These are phyloP conservation scores for Rhodotorula sp. DNA, from an alignment of 1,284 basidiomycete genomes.

Conservation along the genomic window DNA sequence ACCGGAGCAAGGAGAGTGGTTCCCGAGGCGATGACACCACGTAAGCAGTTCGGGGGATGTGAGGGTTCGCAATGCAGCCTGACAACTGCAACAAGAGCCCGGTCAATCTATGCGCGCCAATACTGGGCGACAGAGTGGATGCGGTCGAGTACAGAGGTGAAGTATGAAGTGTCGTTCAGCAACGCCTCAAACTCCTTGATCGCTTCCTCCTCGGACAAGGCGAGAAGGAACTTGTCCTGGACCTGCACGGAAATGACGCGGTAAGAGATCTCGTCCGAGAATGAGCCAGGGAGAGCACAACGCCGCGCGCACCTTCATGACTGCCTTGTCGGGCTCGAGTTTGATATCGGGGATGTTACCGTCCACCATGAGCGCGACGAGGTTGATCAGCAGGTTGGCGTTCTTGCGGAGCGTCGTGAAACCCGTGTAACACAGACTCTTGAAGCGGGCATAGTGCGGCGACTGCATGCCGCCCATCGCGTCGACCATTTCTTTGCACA, in stretches of 20 bases:
- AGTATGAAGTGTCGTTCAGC: constrained; percentile 91
- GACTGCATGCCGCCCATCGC: constrained; percentile 97
- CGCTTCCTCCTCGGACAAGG: constrained; percentile 91
- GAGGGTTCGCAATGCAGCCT: not conserved
- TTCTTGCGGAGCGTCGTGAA: constrained; percentile 94
- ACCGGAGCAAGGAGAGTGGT: not conserved
- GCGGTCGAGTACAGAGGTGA: constrained; percentile 86
- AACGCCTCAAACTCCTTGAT: constrained; percentile 94
- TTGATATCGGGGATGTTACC: constrained; percentile 98
- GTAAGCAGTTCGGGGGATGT: not conserved
- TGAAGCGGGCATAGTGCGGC: constrained; percentile 89
- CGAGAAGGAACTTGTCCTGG: constrained; percentile 93
- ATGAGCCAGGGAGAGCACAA: not conserved
- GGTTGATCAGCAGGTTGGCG: constrained; percentile 95
- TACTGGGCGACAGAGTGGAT: constrained; percentile 60
- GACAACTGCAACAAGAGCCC: not conserved
- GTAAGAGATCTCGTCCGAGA: not conserved
- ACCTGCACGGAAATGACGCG: constrained; percentile 65
- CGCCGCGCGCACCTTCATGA: constrained; percentile 54
- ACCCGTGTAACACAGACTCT: constrained; percentile 91
- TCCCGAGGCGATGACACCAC: not conserved
- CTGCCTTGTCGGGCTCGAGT: constrained; percentile 63
- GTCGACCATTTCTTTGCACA: constrained; percentile 99
- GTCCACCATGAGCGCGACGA: constrained; percentile 96
- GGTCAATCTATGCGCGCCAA: constrained; percentile 4